Evolutionary conservation across 176 grass and related monocot genomes (phyloP), one percentile per base, ranked within the genome.

Genomic region (Ananas comosus): DNA sequence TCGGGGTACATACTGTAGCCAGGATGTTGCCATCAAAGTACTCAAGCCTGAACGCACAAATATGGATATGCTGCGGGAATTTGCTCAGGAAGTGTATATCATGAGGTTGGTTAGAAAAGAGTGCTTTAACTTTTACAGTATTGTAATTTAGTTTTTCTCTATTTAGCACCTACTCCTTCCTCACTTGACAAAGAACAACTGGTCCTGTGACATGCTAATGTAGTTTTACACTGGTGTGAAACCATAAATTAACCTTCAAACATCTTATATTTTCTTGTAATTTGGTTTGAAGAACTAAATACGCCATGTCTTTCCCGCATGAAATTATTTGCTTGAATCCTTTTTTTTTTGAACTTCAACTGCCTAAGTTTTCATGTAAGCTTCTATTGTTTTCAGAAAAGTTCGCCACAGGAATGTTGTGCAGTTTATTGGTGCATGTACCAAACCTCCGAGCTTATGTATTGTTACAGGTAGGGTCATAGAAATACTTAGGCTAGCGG

Each of bases 11-110:
- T 91, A 99, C 57, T 82, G 80, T 71, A 99, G 87, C 71, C 95
- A 99, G 87, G 95, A 99, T 88, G 95, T 99, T 66, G 95, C 90
- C 48, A 88, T 99, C 76, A 99, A 99, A 81, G 87, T 93, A 64
- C 75, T 94, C 64, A 99, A 99, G 77, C 90, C 90, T 68, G 95
- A 99, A 73, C 86, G 87, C 59, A 69, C 93, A 78, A 94, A 82
- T 74, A 57, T 50, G 28, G 95, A 99, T 67, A 91, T 99, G 90
- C 95, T 93, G 53, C 82, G 87, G 13, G 95, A 99, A 82, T 99
- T 99, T 82, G 87, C 90, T 63, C 95, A 99, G 82, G 95, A 93
- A 88, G 90, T 99, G 50, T 99, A 88, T 84, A 99, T 99, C 53
- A 99, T 99, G 95, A 81, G 95, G 89, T 99, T 48, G 21, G 88